A percentile compares a stretch with the other conserved stretches of the same genome.
These are phyloP conservation scores for Phyllosticta citriasiana DNA, from an alignment of 2,329 filamentous ascomycete genomes.

Conservation along the genomic window DNA sequence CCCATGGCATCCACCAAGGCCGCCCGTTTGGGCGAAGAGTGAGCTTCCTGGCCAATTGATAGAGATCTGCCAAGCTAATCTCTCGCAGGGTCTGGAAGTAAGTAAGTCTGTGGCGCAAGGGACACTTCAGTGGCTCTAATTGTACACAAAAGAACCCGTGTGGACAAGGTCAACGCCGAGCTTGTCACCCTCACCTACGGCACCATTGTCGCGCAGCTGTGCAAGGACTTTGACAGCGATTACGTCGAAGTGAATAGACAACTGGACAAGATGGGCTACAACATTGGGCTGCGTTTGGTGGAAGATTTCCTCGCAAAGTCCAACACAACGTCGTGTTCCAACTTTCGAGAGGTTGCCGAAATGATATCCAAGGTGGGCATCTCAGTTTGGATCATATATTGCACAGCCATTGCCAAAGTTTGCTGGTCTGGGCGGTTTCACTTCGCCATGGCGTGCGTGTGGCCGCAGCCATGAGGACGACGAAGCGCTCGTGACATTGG, in stretches of 20 bases:
- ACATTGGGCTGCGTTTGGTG: conserved; percentile 89
- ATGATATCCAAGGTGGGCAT: conserved; percentile 77
- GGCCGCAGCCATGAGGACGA: too few relatives aligned
- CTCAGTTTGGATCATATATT: neutral
- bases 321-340: conserved; percentile 77
- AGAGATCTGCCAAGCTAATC: conserved; percentile 18
- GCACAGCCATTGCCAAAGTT: too few relatives aligned
- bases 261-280: conserved; percentile 98
- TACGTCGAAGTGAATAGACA: conserved; percentile 96
- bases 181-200: conserved; percentile 95
- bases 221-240: conserved; percentile 90
- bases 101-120: conserved; percentile 30
- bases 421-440: too few relatives aligned
- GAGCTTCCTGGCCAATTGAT: conserved; percentile 30
- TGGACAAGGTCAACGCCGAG: conserved; percentile 97
- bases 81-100: conserved; percentile 78
- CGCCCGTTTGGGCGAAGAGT: conserved; percentile 66
- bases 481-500: too few relatives aligned
- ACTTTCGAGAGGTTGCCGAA: conserved; percentile 92
- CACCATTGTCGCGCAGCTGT: conserved; percentile 91
- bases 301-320: conserved; percentile 97
- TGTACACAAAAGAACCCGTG: conserved; percentile 57
- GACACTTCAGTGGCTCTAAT: neutral
- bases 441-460: too few relatives aligned
- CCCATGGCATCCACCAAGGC: conserved; percentile 53